These are phyloP conservation scores for Gnaphalium uliginosum DNA, from an alignment of 129 eudicot species.

Conservation along the genomic window DNA sequence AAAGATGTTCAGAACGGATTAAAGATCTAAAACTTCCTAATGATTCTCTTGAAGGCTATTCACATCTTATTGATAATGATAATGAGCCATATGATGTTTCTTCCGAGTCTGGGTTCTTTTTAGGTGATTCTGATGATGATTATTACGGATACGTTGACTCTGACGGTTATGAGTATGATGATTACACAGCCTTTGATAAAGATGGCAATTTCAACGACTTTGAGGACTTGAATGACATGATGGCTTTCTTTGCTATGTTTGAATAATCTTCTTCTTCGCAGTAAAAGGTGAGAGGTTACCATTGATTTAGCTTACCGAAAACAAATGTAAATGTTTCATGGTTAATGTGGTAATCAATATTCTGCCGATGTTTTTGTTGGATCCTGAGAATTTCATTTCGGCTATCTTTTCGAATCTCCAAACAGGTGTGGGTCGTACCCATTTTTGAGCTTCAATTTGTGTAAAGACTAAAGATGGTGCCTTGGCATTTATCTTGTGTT, in stretches of 20 bases:
- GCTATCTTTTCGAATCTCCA: background rate
- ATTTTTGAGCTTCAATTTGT: too few species aligned
- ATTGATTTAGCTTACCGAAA: background rate
- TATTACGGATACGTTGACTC: background rate
- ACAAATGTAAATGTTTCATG: background rate
- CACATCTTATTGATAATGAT: background rate
- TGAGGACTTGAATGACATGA: background rate
- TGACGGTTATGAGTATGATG: slow-evolving; percentile 2
- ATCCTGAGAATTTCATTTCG: background rate
- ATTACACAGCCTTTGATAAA: background rate
- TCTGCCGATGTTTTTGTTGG: background rate
- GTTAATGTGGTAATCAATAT: background rate
- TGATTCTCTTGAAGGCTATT: slow-evolving; percentile 1
- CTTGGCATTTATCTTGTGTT: too few species aligned
- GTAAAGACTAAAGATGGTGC: too few species aligned
- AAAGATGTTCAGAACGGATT: slow-evolving; percentile 4
- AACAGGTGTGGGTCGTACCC: too few species aligned
- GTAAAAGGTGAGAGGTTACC: background rate
- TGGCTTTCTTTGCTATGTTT: background rate
- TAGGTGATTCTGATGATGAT: background rate
- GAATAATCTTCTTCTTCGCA: background rate
- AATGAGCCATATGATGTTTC: slow-evolving; percentile 1
- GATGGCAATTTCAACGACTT: background rate
- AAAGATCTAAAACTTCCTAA: slow-evolving; percentile 5
- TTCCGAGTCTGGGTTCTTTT: background rate